These are phyloP conservation scores for Venturiaceae sp. DNA, from an alignment of 2,329 filamentous ascomycete species.

Conservation along the genomic window DNA sequence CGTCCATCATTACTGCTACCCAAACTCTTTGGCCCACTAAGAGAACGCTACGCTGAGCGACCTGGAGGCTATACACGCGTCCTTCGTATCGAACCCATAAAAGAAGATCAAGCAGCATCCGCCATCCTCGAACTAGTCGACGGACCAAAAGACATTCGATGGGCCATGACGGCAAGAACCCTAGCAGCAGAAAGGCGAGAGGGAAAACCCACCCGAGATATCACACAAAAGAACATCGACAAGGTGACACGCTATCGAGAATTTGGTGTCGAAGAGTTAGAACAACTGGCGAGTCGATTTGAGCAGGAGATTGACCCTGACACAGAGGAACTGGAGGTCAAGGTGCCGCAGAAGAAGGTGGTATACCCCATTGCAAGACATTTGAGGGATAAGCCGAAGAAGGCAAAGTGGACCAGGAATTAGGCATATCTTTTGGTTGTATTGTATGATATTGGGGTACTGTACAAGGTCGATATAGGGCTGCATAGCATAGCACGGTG, in stretches of 20 bases:
- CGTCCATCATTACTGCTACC: slow-evolving; percentile 61
- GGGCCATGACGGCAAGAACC: slow-evolving; percentile 83
- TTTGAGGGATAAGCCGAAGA: slow-evolving; percentile 3
- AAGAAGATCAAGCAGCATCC: slow-evolving; percentile 77
- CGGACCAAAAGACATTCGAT: slow-evolving; percentile 85
- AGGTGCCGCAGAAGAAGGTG: slow-evolving; percentile 7
- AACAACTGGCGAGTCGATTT: slow-evolving; percentile 44
- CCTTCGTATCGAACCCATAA: slow-evolving; percentile 80
- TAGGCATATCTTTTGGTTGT: neutral
- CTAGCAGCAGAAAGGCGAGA: slow-evolving; percentile 51
- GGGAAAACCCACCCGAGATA: slow-evolving; percentile 51
- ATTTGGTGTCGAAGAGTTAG: slow-evolving; percentile 57
- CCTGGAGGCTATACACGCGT: slow-evolving; percentile 94
- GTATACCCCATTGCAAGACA: slow-evolving; percentile 6
- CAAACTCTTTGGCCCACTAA: slow-evolving; percentile 80
- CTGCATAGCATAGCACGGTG: neutral
- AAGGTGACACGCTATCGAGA: slow-evolving; percentile 74
- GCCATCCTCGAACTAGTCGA: slow-evolving; percentile 94
- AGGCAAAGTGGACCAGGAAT: neutral
- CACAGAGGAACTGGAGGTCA: slow-evolving; percentile 21
- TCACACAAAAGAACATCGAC: slow-evolving; percentile 67
- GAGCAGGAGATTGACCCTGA: slow-evolving; percentile 20
- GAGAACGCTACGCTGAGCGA: slow-evolving; percentile 65
- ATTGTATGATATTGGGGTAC: neutral
- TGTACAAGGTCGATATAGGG: neutral